Evolutionary conservation across 2,329 filamentous ascomycete species (phyloP), one percentile per base, ranked within the genome.

Genomic region (Ophiostoma sp.): DNA sequence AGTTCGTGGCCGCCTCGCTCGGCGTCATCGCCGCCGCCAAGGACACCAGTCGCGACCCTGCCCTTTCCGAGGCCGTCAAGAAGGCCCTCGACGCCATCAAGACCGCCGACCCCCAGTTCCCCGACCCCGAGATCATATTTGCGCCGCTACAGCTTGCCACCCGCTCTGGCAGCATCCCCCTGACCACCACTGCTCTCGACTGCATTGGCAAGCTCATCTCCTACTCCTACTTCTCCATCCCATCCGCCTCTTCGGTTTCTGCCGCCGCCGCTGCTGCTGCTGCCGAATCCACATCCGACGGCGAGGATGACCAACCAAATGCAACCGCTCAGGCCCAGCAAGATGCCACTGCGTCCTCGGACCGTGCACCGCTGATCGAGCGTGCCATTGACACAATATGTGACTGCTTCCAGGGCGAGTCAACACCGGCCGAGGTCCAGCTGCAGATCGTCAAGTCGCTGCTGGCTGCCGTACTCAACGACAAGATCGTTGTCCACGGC

Each of bases 151-250:
- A 96, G 77, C 86, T 98, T 60, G 95, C 96, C 67, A 94, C 94
- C 48, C 92, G 93, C 78, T 90, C 93, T 11, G 87, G 89, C 76
- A 97, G 92, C 76, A 90, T 94, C 69, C 88, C 92, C 71, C 85
- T 99, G 66, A 92, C 93, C 72, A 96, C 93, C 31, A 92, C 91
- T 52, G 94, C 95, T 7, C 87, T 99, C 77, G 95, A 99, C 81
- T 98, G 94, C 81, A 97, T 99, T 76, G 95, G 96, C 76, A 99
- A 99, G 83, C 89, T 99, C 73, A 98, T 98, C 78, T 97, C 94
- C 76, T 99, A 97, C 79, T 97, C 95, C 23, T 98, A 98, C 83
- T 98, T 99, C 80, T 94, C 94, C 67, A 87, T 75, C n/a, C 72
- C 92, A 67, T 86, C 89, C 48, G 83, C 83, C 68, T 80, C 80